Conservation (phyloP, 2,329 filamentous ascomycete genomes). For the Hypoxylon rubiginosum region DNA sequence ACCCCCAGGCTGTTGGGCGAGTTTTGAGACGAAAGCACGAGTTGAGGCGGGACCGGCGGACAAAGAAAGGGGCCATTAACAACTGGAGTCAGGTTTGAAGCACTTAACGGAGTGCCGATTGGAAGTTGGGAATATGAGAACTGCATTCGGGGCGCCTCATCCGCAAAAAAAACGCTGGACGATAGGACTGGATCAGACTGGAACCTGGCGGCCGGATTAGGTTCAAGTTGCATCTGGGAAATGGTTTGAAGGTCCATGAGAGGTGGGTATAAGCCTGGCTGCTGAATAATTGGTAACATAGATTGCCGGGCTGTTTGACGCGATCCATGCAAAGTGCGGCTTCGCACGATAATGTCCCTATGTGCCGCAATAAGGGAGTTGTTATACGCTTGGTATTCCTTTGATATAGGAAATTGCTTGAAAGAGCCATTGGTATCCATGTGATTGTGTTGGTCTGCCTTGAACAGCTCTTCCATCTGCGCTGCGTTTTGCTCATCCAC, state of each 20-base stretch:
- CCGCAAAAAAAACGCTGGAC: slow-evolving; percentile 5
- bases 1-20: slow-evolving; percentile 9
- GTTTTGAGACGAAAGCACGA: slow-evolving; percentile 14
- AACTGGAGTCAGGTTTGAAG: slow-evolving; percentile 7
- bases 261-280: slow-evolving; percentile 16
- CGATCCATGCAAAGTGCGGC: slow-evolving; percentile 6
- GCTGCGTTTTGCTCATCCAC: slow-evolving; percentile 52
- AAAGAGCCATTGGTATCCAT: slow-evolving; percentile 43
- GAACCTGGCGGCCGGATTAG: slow-evolving; percentile 17
- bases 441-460: slow-evolving; percentile 52
- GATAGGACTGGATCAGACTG: not conserved
- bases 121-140: slow-evolving; percentile 30
- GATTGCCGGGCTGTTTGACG: slow-evolving; percentile 13
- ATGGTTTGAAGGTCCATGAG: slow-evolving; percentile 11
- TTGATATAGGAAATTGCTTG: slow-evolving; percentile 13
- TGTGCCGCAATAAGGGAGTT: slow-evolving; percentile 39
- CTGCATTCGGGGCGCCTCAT: slow-evolving; percentile 14
- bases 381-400: slow-evolving; percentile 44
- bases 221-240: not conserved
- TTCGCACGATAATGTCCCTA: slow-evolving; percentile 27
- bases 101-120: slow-evolving; percentile 19
- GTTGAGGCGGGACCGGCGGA: slow-evolving; percentile 7
- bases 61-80: slow-evolving; percentile 5
- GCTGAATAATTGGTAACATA: slow-evolving; percentile 15
- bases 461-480: slow-evolving; percentile 55